These are phyloP conservation scores for Naganishia cerealis DNA, from an alignment of 1,284 basidiomycete species.

Conservation along the genomic window DNA sequence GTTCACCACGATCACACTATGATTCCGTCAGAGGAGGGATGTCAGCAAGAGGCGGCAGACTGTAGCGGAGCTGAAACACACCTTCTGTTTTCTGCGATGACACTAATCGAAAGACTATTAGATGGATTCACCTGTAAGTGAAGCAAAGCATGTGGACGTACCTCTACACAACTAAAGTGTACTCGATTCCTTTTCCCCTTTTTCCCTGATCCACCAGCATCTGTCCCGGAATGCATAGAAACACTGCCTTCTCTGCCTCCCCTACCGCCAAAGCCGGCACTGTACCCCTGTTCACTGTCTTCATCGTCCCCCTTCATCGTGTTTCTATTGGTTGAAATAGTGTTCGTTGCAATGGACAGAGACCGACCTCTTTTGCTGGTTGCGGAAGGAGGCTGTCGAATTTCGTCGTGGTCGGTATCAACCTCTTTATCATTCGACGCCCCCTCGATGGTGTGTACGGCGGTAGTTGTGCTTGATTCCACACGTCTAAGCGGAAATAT, in stretches of 20 bases:
- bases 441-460: background rate
- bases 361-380: slow-evolving; percentile 14
- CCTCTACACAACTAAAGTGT: slow-evolving; percentile 53
- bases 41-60: background rate
- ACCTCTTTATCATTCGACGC: background rate
- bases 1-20: slow-evolving; percentile 39
- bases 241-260: slow-evolving; percentile 25
- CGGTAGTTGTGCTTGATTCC: background rate
- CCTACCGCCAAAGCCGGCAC: slow-evolving; percentile 3
- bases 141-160: slow-evolving; percentile 6
- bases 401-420: slow-evolving; percentile 14
- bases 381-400: background rate
- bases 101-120: slow-evolving; percentile 37
- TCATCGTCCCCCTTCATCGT: slow-evolving; percentile 16
- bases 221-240: slow-evolving; percentile 6
- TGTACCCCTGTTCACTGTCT: slow-evolving; percentile 11
- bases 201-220: slow-evolving; percentile 22
- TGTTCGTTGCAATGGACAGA: slow-evolving; percentile 1
- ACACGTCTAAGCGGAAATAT: slow-evolving; percentile 19
- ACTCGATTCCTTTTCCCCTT: slow-evolving; percentile 51
- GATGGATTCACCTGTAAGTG: background rate
- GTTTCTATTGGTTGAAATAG: background rate
- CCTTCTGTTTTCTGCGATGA: slow-evolving; percentile 53
- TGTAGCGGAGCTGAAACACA: background rate
- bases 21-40: background rate